Evolutionary conservation across 1,284 basidiomycete species (phyloP).

Genomic region (Lignosus rhinocerotis): DNA sequence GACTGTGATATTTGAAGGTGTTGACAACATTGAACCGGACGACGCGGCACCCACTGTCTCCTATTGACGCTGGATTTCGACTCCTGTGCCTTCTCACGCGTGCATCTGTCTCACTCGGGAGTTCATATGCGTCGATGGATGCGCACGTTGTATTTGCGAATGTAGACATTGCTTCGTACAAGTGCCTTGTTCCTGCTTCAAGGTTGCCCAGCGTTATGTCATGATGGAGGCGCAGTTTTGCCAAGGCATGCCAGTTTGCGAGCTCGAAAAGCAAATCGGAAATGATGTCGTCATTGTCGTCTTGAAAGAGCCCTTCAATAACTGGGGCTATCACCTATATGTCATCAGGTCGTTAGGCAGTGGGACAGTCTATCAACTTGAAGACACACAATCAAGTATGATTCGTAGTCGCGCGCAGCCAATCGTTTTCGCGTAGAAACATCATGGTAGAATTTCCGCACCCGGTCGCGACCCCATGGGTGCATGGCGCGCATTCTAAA

Average conservation of each 20-base stretch:
- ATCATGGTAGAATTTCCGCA: slow-evolving; percentile 29
- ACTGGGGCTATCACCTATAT: slow-evolving; percentile 33
- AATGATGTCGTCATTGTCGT: slow-evolving; percentile 23
- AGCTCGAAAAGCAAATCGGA: slow-evolving; percentile 30
- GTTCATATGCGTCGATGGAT: no score
- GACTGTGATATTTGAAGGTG: slow-evolving; percentile 36
- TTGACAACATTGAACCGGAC: slow-evolving; percentile 24
- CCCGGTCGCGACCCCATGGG: slow-evolving; percentile 30
- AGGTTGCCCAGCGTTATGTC: slow-evolving; percentile 25
- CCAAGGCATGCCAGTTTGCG: slow-evolving; percentile 32
- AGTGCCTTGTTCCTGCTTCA: slow-evolving; percentile 10
- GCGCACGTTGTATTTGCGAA: no score
- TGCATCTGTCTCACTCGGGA: slow-evolving; percentile 28
- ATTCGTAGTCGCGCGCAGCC: slow-evolving; percentile 33
- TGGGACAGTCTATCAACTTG: not conserved
- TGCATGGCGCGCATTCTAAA: slow-evolving; percentile 30
- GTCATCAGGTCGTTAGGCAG: no score
- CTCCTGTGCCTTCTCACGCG: slow-evolving; percentile 15
- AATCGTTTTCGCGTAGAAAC: slow-evolving; percentile 30
- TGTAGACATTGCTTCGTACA: slow-evolving; percentile 18
- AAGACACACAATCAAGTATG: slow-evolving; percentile 30
- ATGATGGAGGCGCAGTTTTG: slow-evolving; percentile 36
- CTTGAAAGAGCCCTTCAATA: slow-evolving; percentile 31
- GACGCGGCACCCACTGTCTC: not conserved
- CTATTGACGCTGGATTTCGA: not conserved